phyloP scores from a whole-genome alignment of 2,329 filamentous ascomycete species.

The Fusarium nanum region DNA sequence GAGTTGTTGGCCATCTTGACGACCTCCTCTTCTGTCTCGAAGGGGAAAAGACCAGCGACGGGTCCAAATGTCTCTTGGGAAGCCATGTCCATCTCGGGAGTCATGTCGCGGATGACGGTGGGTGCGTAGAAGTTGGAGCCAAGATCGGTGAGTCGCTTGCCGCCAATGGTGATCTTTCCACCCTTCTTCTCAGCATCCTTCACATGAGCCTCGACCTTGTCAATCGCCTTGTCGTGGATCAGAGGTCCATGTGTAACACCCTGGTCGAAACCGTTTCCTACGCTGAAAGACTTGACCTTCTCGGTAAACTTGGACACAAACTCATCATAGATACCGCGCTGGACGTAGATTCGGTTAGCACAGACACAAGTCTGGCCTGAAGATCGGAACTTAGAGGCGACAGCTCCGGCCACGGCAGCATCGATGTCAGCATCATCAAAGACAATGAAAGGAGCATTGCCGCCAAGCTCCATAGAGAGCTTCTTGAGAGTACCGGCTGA shows the following conservation, averaged over 20 bases:
- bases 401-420: slow-evolving; percentile 81
- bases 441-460: slow-evolving; percentile 95
- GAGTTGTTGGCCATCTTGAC: slow-evolving; percentile 83
- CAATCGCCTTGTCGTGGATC: slow-evolving; percentile 84
- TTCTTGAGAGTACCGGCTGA: slow-evolving; percentile 85
- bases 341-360: slow-evolving; percentile 85
- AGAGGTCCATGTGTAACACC: slow-evolving; percentile 82
- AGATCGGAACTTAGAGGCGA: slow-evolving; percentile 90
- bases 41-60: slow-evolving; percentile 89
- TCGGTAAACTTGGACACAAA: slow-evolving; percentile 77
- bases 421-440: slow-evolving; percentile 96
- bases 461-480: slow-evolving; percentile 88
- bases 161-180: slow-evolving; percentile 79
- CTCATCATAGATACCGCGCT: slow-evolving; percentile 79
- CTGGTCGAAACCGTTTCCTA: slow-evolving; percentile 78
- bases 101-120: slow-evolving; percentile 91
- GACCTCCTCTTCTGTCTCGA: slow-evolving; percentile 89
- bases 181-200: slow-evolving; percentile 83
- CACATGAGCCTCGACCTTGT: slow-evolving; percentile 84
- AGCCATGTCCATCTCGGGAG: slow-evolving; percentile 82
- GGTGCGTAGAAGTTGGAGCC: slow-evolving; percentile 90
- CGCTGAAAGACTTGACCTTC: slow-evolving; percentile 78
- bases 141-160: slow-evolving; percentile 77
- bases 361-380: slow-evolving; percentile 97
- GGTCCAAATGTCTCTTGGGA: slow-evolving; percentile 96